Evolutionary conservation across 148 eudicot species (phyloP), one percentile per base, ranked within the genome.

Genomic region (Gaultheria prostrata): DNA sequence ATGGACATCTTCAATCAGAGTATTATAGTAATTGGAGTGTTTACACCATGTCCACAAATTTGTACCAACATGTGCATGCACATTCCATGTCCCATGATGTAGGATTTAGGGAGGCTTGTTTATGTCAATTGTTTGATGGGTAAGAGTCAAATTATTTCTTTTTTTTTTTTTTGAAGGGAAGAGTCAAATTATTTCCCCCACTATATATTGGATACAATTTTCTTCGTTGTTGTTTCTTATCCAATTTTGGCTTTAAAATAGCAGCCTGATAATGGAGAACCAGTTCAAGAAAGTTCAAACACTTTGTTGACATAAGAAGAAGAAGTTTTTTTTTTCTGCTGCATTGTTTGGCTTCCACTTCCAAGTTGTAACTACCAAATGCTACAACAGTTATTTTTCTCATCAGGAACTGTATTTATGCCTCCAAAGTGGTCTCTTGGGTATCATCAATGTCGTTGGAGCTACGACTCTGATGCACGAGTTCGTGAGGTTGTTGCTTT

Each of bases 401-500:
- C 26, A 78, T 20, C 81, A 97, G 99, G 99, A 70, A 93, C 97
- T 88, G 90, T 92, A 13, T 95, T 92, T 88, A 97, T 97, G 99
- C 99, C 99, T 1, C 99, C 99, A 71, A 97, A 97, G 89, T 97
- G 99, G 99, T 89, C 99, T 39, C 88, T 97, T 48, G 98, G 99
- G 4, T 97, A 97, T 87, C 99, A 97, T 53, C 99, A 97, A 85
- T 97, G 97, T 80, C 98, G 98, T 18, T 97, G 99, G 99, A 97
- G 99, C 91, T 97, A 97, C 87, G 78, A 51, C 56, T 86, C 98
- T 86, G 96, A 91, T 87, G 88, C 89, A 75, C 90, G 95, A 89
- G 98, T 95, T 88, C 97, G 92, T 74, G 98, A 97, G 98, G 99
- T 97, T 85, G 43, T 86, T 86, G 43, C 35, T 56, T 82, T 49